Base-by-base conservation (phyloP, 2,329 filamentous ascomycete species). In the Amylocarpus encephaloides region DNA sequence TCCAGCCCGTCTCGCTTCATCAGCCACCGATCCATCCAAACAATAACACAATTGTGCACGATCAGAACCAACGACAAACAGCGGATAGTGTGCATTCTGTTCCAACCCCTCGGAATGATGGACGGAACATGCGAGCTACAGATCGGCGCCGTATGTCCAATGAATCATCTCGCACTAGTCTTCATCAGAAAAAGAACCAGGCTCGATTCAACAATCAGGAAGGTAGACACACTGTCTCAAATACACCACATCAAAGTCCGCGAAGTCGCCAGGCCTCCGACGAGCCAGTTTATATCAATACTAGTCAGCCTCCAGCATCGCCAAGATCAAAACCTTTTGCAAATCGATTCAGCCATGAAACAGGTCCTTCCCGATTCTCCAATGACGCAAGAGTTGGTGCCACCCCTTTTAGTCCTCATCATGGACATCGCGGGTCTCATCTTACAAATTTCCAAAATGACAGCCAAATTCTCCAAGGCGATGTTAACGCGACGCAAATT, bases 141-240 rank as follows among this genome's bases (percentile, higher is more conserved):
- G 33, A 50, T n/a, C 16, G 55, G 34, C 34, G 50, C 39, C 47
- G 45, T 11, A 53, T 41, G 49, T 57, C 55, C 1, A 54, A 43
- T 19, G 54, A 54, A 3, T 50, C 48, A 19, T n/a, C 16, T 32
- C 47, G 45, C 13, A 30, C 35, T 16, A 42, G 34, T 3, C 40
- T 30, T 7, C n/a, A 38, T 34, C 33, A 35, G 18, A 32, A 15
- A 30, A 44, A 44, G 30, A 34, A 16, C 26, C 18, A 42, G 18
- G 29, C 26, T 16, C 32, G 48, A n/a, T 33, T 6, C 35, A 43
- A 32, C 34, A 46, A 30, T 22, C 36, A 48, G 29, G 35, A 43
- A 48, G 46, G 44, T 9, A 42, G 49, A 18, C 34, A 42, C 29
- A 43, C 47, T 12, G 29, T 43, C 10, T 48, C 51, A 6, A 53